A percentile compares a stretch with the other conserved stretches of the same genome.
Conservation (phyloP, 306 rosid species). For the Pyrus pyrifolia region DNA sequence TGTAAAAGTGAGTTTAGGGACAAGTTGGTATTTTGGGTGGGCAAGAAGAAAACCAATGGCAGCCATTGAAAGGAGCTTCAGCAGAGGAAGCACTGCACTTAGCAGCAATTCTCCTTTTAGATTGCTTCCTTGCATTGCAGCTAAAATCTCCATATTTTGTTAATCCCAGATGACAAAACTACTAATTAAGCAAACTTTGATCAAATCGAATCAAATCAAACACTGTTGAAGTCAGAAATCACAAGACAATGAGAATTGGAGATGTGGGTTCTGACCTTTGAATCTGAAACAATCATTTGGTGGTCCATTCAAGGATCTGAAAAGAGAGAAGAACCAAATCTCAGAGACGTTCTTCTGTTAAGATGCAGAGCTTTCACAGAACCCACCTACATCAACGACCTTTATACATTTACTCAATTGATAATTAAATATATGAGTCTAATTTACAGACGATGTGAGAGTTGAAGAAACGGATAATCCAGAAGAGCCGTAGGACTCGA, state of each 20-base stretch:
- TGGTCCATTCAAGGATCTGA: neutral
- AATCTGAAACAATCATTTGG: neutral
- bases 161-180: neutral
- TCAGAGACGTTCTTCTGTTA: neutral
- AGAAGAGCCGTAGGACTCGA: too few relatives aligned
- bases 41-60: conserved; percentile 64
- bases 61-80: conserved; percentile 58
- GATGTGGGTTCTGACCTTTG: too few relatives aligned
- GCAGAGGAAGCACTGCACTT: conserved; percentile 51
- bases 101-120: conserved; percentile 29
- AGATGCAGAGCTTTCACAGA: too few relatives aligned
- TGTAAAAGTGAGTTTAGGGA: conserved; percentile 63
- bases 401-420: too few relatives aligned
- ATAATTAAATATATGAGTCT: too few relatives aligned
- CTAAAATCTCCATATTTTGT: neutral
- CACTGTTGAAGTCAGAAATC: neutral
- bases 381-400: too few relatives aligned
- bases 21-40: conserved; percentile 53
- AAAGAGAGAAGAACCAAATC: neutral
- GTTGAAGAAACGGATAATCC: too few relatives aligned
- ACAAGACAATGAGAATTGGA: neutral
- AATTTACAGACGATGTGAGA: too few relatives aligned
- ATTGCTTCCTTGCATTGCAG: conserved; percentile 5
- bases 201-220: neutral
- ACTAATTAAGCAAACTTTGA: neutral